Evolutionary conservation across 148 eudicot genomes (phyloP).

Genomic region (Nepenthes gracilis): DNA sequence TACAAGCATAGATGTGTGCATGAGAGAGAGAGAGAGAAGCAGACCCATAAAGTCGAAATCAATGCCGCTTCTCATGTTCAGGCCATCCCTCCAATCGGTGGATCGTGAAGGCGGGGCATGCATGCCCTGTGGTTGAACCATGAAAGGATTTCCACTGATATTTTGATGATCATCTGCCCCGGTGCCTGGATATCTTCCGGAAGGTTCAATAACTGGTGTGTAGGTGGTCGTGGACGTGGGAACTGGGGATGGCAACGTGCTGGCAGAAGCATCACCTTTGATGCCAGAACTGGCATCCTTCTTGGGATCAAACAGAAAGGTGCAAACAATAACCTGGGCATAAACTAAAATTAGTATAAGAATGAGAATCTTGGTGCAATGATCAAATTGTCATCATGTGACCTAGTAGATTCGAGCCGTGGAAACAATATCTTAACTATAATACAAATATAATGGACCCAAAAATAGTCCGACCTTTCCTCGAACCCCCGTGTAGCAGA

Average conservation of each 20-base stretch:
- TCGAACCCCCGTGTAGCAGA: too few relatives aligned
- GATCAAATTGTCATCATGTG: too few relatives aligned
- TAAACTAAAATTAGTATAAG: not conserved
- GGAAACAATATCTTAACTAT: too few relatives aligned
- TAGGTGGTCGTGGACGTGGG: conserved; percentile 37
- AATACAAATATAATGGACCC: too few relatives aligned
- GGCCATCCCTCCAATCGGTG: conserved; percentile 22
- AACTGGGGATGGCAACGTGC: conserved; percentile 37
- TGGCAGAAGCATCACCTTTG: conserved; percentile 32
- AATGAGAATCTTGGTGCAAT: too few relatives aligned
- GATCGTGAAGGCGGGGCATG: conserved; percentile 10
- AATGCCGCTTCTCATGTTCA: conserved; percentile 6
- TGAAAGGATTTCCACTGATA: conserved; percentile 21
- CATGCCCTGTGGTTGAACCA: conserved; percentile 23
- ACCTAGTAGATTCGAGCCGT: too few relatives aligned
- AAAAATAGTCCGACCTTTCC: too few relatives aligned
- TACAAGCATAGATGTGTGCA: not conserved
- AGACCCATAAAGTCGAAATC: conserved; percentile 20
- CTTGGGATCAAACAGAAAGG: conserved; percentile 50
- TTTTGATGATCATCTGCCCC: conserved; percentile 17
- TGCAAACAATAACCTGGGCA: conserved; percentile 65
- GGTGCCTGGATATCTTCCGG: conserved; percentile 19
- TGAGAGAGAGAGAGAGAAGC: not conserved
- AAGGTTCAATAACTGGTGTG: conserved; percentile 38
- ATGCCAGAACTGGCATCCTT: conserved; percentile 31